A percentile compares a stretch with the other conserved stretches of the same genome.
These are phyloP conservation scores for Nicotiana knightiana DNA, from an alignment of 257 asterid genomes.

Conservation along the genomic window DNA sequence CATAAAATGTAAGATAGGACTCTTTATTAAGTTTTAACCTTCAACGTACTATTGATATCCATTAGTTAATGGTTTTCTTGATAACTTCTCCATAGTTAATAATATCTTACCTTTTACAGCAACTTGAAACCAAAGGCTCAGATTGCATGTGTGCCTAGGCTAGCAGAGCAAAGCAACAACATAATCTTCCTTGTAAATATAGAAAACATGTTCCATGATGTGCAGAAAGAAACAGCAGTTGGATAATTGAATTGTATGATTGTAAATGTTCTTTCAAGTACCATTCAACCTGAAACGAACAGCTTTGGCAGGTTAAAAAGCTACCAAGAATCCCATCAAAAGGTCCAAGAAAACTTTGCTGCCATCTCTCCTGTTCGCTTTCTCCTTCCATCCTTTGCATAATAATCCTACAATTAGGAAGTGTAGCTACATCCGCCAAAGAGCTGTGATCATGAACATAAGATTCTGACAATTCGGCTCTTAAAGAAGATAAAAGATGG, in stretches of 20 bases:
- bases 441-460: constrained; percentile 38
- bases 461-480: constrained; percentile 70
- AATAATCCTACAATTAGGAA: constrained; percentile 44
- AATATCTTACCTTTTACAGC: background rate
- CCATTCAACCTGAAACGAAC: constrained; percentile 94
- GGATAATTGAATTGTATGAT: background rate
- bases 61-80: background rate
- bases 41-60: background rate
- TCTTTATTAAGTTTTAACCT: background rate
- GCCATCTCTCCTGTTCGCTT: constrained; percentile 66
- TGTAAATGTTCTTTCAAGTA: constrained; percentile 36
- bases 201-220: background rate
- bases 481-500: constrained; percentile 65
- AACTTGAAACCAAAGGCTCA: background rate
- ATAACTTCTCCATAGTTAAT: background rate
- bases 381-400: constrained; percentile 27
- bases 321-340: constrained; percentile 85
- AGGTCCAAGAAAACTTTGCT: constrained; percentile 64
- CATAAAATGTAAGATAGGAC: background rate
- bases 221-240: constrained; percentile 7
- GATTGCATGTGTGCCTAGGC: background rate
- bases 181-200: background rate
- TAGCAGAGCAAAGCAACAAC: background rate
- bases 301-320: constrained; percentile 69
- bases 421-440: constrained; percentile 51